Base-by-base conservation (phyloP, 768 basidiomycete genomes). In the Exsudoporus frostii region DNA sequence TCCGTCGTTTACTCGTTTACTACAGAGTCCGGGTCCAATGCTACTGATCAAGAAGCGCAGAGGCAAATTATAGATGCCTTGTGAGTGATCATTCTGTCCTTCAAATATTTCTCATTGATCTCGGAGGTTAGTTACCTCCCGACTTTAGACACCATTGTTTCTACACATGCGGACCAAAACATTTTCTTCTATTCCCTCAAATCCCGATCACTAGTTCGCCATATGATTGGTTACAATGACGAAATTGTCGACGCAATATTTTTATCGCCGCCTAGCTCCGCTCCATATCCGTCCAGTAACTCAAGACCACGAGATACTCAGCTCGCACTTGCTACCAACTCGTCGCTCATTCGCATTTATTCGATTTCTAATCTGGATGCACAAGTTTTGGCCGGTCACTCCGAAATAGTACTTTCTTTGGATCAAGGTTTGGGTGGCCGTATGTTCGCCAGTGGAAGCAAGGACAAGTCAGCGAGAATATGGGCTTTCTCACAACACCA, bases 221-320 rank as follows among this genome's bases (percentile, higher is more conserved):
- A 98, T 61, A 73, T 98, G 59, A 85, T 98, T 62, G 97, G 97
- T 0, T 99, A 88, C 78, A 98, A 98, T 69, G 97, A 99, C 71
- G 96, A 98, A 71, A 94, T 98, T 59, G 88, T 98, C 46, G 97
- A 98, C 63, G 82, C 86, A 5, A 77, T 81, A 25, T 92, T 94
- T 73, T 78, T 99, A 53, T 81, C 81, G 41, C 65, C 77, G 30
- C n/a, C 62, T 24, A 66, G 74, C 20, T 43, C 67, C 19, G 62
- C 58, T 7, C 59, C 58, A 27, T 56, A 63, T 7, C 29, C 58
- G 0, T 47, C 66, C 2, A 61, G 57, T 33, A 53, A 56, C 22
- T 45, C 65, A 15, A 50, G 59, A 37, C 56, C 64, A 22, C 66
- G 65, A 48, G 90, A 94, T 67, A 79, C 84, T 2, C 86, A 91